phyloP scores from a whole-genome alignment of 2,329 filamentous ascomycete species.

The Cordyceps tenuipes region DNA sequence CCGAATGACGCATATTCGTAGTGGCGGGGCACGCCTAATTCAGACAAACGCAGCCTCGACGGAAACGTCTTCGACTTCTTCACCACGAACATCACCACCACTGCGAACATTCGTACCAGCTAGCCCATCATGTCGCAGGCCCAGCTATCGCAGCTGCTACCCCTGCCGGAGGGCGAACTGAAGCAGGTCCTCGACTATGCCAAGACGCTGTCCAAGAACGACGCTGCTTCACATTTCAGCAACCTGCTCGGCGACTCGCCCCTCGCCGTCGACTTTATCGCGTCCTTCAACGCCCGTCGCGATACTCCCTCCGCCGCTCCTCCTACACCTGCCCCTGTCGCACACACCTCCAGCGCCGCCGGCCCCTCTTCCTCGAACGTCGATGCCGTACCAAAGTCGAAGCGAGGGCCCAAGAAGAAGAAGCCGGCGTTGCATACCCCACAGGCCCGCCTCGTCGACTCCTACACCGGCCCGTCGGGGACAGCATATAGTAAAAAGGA shows the following conservation, averaged over 20 bases:
- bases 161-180: slow-evolving; percentile 76
- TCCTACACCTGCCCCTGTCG: slow-evolving; percentile 6
- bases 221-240: slow-evolving; percentile 75
- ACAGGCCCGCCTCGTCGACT: slow-evolving; percentile 48
- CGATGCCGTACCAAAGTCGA: slow-evolving; percentile 41
- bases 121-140: slow-evolving; percentile 42
- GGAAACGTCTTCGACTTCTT: not conserved
- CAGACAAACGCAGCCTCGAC: not conserved
- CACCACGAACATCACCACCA: not conserved
- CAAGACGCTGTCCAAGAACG: slow-evolving; percentile 63
- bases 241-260: slow-evolving; percentile 83
- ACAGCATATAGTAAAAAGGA: slow-evolving; percentile 67
- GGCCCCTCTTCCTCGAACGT: slow-evolving; percentile 16
- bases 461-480: slow-evolving; percentile 58
- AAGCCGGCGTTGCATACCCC: slow-evolving; percentile 56
- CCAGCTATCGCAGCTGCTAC: slow-evolving; percentile 71
- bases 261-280: slow-evolving; percentile 66
- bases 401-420: slow-evolving; percentile 44
- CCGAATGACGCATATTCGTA: slow-evolving; percentile 10
- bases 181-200: slow-evolving; percentile 80
- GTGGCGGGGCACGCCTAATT: not conserved
- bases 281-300: slow-evolving; percentile 67
- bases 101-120: not conserved
- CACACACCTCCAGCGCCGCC: slow-evolving; percentile 14
- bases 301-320: slow-evolving; percentile 27